Evolutionary conservation across 495 filamentous ascomycete genomes (phyloP), one percentile per base, ranked within the genome.

Genomic region (Penicillium argentinense): DNA sequence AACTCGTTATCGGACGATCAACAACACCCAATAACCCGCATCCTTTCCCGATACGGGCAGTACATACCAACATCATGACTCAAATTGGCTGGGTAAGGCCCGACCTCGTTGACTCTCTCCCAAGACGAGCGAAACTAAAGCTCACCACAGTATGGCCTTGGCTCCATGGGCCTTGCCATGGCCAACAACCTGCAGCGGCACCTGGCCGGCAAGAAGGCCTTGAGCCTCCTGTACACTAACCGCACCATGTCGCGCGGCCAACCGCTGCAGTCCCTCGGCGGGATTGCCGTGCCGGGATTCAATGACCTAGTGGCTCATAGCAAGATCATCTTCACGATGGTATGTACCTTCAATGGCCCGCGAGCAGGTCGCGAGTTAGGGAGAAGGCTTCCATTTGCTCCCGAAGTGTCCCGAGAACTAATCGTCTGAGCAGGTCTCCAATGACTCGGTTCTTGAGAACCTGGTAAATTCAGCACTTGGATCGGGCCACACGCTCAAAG

Each of bases 81-180:
- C 67, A 66, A 52, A 67, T 73, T 39, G 69, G 69, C 55, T 73
- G 69, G 69, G 69, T 67, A 51, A 50, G 54, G 47, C 12, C 9
- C 13, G 22, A 9, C 30, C 23, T 9, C 4, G 42, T 16, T 26
- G 4, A 29, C 11, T 19, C 24, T 11, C 7, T 13, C 16, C 33
- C 6, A 30, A 22, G 13, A 33, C 19, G 13, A 29, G n/a, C 4
- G 18, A n/a, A 39, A 25, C 42, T 59, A 51, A 60, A 28, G 6
- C 11, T 28, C 5, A 5, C 18, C 22, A 41, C 33, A 74, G 71
- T 74, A 70, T 54, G 71, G 71, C 49, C 69, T 75, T 26, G 71
- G 71, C 14, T 73, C 71, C 42, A 75, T 75, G 69, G 71, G 71
- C 52, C 69, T 72, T n/a, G 71, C 69, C 50, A 75, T 75, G 71